Evolutionary conservation across 2,329 filamentous ascomycete species (phyloP), one percentile per base, ranked within the genome.

Genomic region (Sporothrix curviconia): DNA sequence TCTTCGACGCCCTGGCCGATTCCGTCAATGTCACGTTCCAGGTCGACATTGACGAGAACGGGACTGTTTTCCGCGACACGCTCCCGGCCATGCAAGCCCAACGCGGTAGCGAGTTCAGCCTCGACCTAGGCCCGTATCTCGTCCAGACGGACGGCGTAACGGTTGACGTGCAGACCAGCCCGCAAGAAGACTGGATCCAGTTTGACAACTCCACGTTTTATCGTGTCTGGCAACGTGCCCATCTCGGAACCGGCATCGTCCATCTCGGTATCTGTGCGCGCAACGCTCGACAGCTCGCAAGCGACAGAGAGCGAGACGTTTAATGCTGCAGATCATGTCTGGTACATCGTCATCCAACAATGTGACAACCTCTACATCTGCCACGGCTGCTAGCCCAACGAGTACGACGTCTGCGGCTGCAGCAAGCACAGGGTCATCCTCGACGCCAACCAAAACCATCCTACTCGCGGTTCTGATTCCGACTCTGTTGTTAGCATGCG

Each of bases 1-100:
- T 84, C 2, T 73, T 71, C 7, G 86, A 90, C 65, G 73, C 72
- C n/a, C 82, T 78, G 60, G 77, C 76, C 6, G 80, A 89, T 66
- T 71, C 70, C 4, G 78, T 87, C 7, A 81, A 78, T 50, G 73
- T 83, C 14, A 81, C 80, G 1, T 66, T 89, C 7, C 55, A 63
- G 17, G 49, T 72, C 8, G 59, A 65, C 25, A 52, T 69, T 22
- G 67, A 65, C 5, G 68, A 71, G 3, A 64, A 66, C 14, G 60
- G 56, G 28, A 56, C 47, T 5, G 63, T 79, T 3, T 78, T 81
- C 61, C 66, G 67, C 44, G 68, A 69, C 6, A 70, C 68, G 2
- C 67, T 75, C 25, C 69, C 74, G 3, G 67, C 70, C 5, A 64
- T 81, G 25, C 68, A 73, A 17, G 65, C 73, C 6, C 70, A 66